A percentile compares a stretch with the other conserved stretches of the same genome.
Conservation (phyloP, 2,329 filamentous ascomycete species). For the Rugonectria rugulosa region DNA sequence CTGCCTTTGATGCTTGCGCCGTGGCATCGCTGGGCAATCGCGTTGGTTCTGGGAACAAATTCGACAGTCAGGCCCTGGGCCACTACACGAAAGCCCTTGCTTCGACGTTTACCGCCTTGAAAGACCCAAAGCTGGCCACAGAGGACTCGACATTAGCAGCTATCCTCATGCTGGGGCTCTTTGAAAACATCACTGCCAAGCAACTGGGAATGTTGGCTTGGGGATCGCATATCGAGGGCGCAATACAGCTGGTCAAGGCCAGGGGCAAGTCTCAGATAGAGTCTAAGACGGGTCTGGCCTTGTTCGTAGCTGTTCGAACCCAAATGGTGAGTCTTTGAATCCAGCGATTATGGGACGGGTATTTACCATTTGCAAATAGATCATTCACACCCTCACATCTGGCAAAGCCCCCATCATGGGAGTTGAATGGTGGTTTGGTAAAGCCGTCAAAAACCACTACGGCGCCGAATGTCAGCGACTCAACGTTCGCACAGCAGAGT, state of each 20-base stretch:
- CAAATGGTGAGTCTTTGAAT: slow-evolving; percentile 58
- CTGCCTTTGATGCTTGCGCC: slow-evolving; percentile 67
- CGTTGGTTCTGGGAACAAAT: slow-evolving; percentile 43
- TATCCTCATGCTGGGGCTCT: slow-evolving; percentile 66
- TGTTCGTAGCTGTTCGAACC: slow-evolving; percentile 67
- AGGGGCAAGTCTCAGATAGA: slow-evolving; percentile 63
- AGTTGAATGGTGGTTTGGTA: slow-evolving; percentile 66
- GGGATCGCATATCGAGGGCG: slow-evolving; percentile 70
- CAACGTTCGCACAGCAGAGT: slow-evolving; percentile 61
- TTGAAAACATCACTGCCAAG: slow-evolving; percentile 66
- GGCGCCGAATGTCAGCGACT: slow-evolving; percentile 59
- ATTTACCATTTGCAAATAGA: slow-evolving; percentile 45
- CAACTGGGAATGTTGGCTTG: slow-evolving; percentile 64
- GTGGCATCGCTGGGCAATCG: slow-evolving; percentile 65
- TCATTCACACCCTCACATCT: slow-evolving; percentile 63
- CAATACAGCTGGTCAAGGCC: slow-evolving; percentile 66
- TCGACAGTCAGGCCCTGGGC: slow-evolving; percentile 52
- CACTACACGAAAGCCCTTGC: slow-evolving; percentile 64
- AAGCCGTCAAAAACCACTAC: slow-evolving; percentile 57
- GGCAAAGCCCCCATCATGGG: slow-evolving; percentile 62
- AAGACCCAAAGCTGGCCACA: slow-evolving; percentile 56
- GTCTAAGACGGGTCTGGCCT: slow-evolving; percentile 59
- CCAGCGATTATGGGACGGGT: neutral
- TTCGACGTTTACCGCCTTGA: slow-evolving; percentile 60
- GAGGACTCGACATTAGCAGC: slow-evolving; percentile 66